These are phyloP conservation scores for Prillingera fragicola DNA, from an alignment of 1,284 basidiomycete species.

Conservation along the genomic window DNA sequence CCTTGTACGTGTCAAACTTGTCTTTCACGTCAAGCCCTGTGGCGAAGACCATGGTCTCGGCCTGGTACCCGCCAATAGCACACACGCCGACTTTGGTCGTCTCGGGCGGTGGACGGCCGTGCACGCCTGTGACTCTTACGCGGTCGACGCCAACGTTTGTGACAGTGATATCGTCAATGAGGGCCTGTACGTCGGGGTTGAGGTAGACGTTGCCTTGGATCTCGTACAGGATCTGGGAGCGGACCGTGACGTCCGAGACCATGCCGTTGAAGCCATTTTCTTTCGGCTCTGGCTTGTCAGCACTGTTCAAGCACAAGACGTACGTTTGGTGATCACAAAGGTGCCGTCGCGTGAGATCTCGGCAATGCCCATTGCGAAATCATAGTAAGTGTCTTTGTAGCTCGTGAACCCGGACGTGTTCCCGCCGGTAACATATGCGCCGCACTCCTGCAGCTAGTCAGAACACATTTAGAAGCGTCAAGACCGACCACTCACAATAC, in stretches of 20 bases:
- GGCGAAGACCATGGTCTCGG: constrained; percentile 18
- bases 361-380: constrained; percentile 27
- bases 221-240: constrained; percentile 19
- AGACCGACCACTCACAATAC: too few species aligned
- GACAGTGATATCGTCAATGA: constrained; percentile 19
- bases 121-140: constrained; percentile 22
- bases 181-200: constrained; percentile 29
- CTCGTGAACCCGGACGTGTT: constrained; percentile 25
- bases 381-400: constrained; percentile 16
- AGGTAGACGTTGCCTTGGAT: constrained; percentile 27
- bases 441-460: too few species aligned
- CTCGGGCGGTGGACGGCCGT: constrained; percentile 22
- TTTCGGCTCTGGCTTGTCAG: background rate
- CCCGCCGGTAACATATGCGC: constrained; percentile 27
- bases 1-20: constrained; percentile 21
- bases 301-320: too few species aligned
- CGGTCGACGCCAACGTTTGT: constrained; percentile 16
- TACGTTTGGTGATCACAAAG: constrained; percentile 23
- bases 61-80: constrained; percentile 25
- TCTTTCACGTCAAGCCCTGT: constrained; percentile 24
- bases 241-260: constrained; percentile 10
- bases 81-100: constrained; percentile 30
- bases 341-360: constrained; percentile 25
- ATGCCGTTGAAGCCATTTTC: constrained; percentile 9
- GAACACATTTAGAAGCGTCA: too few species aligned